phyloP scores from a whole-genome alignment of 2,329 filamentous ascomycete genomes.

The Aspergillus cejpii region DNA sequence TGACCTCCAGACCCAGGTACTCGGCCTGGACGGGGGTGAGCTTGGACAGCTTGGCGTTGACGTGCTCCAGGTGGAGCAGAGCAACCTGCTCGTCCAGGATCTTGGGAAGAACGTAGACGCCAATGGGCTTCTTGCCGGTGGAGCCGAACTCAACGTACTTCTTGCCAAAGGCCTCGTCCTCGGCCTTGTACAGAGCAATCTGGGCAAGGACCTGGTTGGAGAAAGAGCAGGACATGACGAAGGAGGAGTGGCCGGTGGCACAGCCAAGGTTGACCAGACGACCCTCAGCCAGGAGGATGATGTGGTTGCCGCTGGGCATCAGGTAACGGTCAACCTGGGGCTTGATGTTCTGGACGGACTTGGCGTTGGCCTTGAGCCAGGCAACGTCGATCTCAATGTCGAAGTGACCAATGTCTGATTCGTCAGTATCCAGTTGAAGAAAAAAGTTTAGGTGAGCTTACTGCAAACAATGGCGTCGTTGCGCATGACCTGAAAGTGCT shows the following conservation, averaged over 20 bases:
- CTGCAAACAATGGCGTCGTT: constrained; percentile 99
- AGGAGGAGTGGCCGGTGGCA: constrained; percentile 97
- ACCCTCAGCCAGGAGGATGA: constrained; percentile 97
- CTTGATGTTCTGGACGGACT: constrained; percentile 97
- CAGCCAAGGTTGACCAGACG: constrained; percentile 99
- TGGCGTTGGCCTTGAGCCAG: constrained; percentile 96
- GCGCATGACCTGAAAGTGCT: constrained; percentile 89
- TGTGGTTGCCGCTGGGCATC: constrained; percentile 88
- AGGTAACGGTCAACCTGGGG: constrained; percentile 98
- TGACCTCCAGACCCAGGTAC: constrained; percentile 77
- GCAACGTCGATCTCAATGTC: constrained; percentile 99
- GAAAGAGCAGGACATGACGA: constrained; percentile 99
- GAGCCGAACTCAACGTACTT: constrained; percentile 97
- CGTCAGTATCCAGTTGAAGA: not conserved
- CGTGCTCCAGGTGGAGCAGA: constrained; percentile 83
- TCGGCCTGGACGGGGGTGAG: constrained; percentile 83
- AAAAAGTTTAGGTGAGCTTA: constrained; percentile 41
- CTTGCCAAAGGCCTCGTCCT: constrained; percentile 76
- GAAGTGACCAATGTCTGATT: constrained; percentile 93
- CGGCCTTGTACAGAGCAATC: constrained; percentile 94
- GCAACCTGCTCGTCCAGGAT: constrained; percentile 98
- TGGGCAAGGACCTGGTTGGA: constrained; percentile 99
- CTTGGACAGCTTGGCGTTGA: constrained; percentile 87
- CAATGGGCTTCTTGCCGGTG: constrained; percentile 78
- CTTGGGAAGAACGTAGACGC: constrained; percentile 97